Evolutionary conservation across 2,329 filamentous ascomycete genomes (phyloP), one percentile per base, ranked within the genome.

Genomic region (Nectriaceae sp.): DNA sequence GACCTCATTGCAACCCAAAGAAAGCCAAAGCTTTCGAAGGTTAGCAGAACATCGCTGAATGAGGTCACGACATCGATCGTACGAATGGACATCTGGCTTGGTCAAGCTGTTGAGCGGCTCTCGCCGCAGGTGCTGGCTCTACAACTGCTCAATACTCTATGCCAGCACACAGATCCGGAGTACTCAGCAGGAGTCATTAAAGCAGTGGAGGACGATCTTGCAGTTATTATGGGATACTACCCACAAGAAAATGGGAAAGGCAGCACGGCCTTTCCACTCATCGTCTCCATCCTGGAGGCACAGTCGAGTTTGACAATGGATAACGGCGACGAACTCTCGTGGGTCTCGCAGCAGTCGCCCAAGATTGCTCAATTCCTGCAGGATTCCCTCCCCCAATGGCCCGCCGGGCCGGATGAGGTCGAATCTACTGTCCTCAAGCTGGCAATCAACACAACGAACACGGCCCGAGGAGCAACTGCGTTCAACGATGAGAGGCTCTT

Each of bases 401-500:
- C 66, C 13, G 57, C 53, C 6, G 56, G 59, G 18, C 59, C 56
- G 8, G 50, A 58, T 1, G 52, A 62, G 16, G 42, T 68, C 21
- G 59, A 68, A 42, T 63, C 61, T 4, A 54, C 63, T 5, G 56
- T 59, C 3, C 53, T 72, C 29, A 72, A 89, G 47, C 77, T 97
- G 4, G 85, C 89, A 29, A 79, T 96, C 54, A 96, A 96, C 61
- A 78, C 92, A 42, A 94, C 91, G 8, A 96, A 96, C 71, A 89
- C 90, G 58, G 88, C 89, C 52, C 71, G 80, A 13, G 84, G 89
- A 11, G 90, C 89, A 35, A 78, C 82, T 22, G 73, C 82, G 3
- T 90, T 96, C 60, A 79, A 87, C 22, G 75, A 81, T n/a, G 76
- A 77, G 42, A 74, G 75, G 8, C 70, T 87, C 10, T 73, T 84